Base-by-base conservation (phyloP, 257 asterid genomes). In the Jacaranda mimosifolia region DNA sequence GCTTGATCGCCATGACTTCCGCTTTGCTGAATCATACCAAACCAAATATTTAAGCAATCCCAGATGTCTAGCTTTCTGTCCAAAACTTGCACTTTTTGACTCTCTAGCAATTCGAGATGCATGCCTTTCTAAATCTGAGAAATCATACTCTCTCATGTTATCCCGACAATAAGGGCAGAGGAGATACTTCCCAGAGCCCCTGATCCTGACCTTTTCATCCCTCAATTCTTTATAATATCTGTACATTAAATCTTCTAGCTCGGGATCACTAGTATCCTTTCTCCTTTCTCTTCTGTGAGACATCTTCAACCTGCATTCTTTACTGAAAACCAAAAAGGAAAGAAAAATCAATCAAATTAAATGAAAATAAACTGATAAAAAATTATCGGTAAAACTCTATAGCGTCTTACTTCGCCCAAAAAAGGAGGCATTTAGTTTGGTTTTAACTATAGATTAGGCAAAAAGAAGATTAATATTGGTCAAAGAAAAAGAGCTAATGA, bases 31-130 rank as follows among this genome's bases (percentile, higher is more conserved):
- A 57, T 82, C 87, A 72, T 78, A 87, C 68, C 92, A 70, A 68
- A 85, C 89, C 89, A 94, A 84, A 81, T 90, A 94, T 79, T 83
- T 87, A 6, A 84, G 86, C 76, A 94, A 75, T 35, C 90, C 98
- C 73, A 82, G 72, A 77, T 94, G 98, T 75, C 78, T 87, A 70
- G 93, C 98, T 84, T 76, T 88, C 42, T 88, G 94, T 70, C 85
- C 65, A 18, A 84, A 77, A 80, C 83, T 89, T 11, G 96, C 90
- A 87, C 92, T 87, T 76, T 64, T 90, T 59, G 96, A 90, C 53
- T 90, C 92, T 72, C 66, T 76, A 56, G 87, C 86, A 63, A 94
- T 86, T 75, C 97, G 89, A 76, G 86, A 86, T 60, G 97, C 84
- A 80, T 94, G 98, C 48, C 84, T 78, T 71, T 81, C 85, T 75